Conservation (phyloP, 108 stramenopile genomes). For the Nannochloropsis gaditana region DNA sequence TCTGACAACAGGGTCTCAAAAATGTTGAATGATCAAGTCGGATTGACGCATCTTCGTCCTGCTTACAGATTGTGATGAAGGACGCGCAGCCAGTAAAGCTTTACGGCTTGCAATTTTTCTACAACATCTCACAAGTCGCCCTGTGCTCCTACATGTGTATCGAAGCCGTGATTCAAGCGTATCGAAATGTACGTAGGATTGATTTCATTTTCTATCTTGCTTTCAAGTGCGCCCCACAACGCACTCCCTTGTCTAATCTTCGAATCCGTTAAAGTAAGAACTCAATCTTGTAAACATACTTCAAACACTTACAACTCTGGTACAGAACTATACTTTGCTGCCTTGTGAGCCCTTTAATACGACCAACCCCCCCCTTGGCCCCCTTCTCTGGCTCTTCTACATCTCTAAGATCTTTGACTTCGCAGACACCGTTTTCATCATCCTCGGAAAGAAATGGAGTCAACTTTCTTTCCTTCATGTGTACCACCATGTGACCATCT, state of each 20-base stretch:
- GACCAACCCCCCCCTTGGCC: constrained; percentile 70
- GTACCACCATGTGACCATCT: constrained; percentile 99
- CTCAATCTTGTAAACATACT: neutral
- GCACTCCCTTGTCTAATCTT: too few relatives aligned
- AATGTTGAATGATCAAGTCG: neutral
- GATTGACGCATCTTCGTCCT: neutral
- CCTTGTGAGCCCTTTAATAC: constrained; percentile 75
- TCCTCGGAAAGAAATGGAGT: constrained; percentile 93
- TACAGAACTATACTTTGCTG: constrained; percentile 62
- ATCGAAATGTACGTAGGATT: constrained; percentile 56
- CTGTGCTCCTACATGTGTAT: constrained; percentile 98
- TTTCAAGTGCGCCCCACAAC: neutral
- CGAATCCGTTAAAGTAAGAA: too few relatives aligned
- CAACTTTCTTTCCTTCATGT: constrained; percentile 97
- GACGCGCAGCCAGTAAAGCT: constrained; percentile 22
- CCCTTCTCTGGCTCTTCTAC: constrained; percentile 96
- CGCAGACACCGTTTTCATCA: constrained; percentile 98
- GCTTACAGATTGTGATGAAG: constrained; percentile 21
- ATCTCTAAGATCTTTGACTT: constrained; percentile 96
- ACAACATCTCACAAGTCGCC: constrained; percentile 97
- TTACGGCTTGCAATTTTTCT: constrained; percentile 79
- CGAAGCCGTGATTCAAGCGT: constrained; percentile 79
- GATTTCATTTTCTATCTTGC: neutral
- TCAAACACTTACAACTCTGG: neutral
- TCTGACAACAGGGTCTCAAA: neutral